Conservation (phyloP, 768 basidiomycete genomes). For the Pseudohyphozyma bogoriensis region DNA sequence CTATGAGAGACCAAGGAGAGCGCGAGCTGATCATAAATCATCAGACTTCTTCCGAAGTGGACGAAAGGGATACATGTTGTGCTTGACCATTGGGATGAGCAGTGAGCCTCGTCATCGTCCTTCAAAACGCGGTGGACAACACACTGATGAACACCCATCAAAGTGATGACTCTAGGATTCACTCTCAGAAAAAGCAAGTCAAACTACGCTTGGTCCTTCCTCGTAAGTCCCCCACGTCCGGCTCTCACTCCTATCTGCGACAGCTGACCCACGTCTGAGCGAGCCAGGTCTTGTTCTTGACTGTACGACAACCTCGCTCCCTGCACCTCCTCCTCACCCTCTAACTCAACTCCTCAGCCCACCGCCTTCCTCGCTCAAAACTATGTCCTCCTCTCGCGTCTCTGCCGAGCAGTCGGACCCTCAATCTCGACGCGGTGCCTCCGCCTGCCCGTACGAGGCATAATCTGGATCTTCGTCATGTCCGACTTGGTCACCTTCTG, state of each 20-base stretch:
- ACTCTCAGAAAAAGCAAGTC: background rate
- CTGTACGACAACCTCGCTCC: background rate
- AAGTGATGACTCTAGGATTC: background rate
- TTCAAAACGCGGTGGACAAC: background rate
- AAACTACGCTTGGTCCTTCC: background rate
- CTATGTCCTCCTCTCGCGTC: background rate
- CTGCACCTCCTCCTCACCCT: background rate
- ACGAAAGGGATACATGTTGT: background rate
- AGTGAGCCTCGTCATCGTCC: background rate
- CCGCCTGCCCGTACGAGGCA: background rate
- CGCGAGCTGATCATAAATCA: too few species aligned
- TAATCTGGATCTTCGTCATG: background rate
- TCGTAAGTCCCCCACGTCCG: background rate
- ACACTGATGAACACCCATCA: background rate
- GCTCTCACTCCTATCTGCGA: background rate
- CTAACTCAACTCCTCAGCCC: background rate
- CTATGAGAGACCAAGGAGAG: too few species aligned
- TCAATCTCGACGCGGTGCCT: background rate
- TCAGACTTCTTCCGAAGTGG: background rate
- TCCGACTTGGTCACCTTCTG: background rate
- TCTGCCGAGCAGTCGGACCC: background rate
- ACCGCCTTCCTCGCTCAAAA: background rate
- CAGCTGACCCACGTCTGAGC: background rate
- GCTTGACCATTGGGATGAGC: constrained; percentile 1
- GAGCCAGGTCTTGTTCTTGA: background rate